phyloP scores from a whole-genome alignment of 164 flowering plant species.

The Malania oleifera region DNA sequence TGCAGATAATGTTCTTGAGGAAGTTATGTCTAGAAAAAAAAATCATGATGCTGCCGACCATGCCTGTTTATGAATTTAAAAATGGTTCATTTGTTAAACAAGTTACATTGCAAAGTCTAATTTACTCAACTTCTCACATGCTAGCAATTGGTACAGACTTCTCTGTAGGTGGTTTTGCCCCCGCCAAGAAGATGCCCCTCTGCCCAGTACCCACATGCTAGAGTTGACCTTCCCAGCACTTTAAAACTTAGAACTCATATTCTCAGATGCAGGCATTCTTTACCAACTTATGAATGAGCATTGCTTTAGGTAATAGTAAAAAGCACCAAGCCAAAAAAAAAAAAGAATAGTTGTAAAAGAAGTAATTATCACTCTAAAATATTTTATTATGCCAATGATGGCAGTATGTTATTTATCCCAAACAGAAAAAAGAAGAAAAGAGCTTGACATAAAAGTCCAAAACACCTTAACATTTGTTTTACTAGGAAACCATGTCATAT shows the following conservation, averaged over 20 bases:
- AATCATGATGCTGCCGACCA: slow-evolving; percentile 11
- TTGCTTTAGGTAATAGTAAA: slow-evolving; percentile 10
- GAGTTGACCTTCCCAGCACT: slow-evolving; percentile 33
- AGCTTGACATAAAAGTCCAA: not conserved
- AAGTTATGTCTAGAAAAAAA: slow-evolving; percentile 3
- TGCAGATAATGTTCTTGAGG: not conserved
- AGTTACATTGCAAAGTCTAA: slow-evolving; percentile 16
- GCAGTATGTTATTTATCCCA: not conserved
- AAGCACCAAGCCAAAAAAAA: not conserved
- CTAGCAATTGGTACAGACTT: not conserved
- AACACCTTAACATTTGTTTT: not conserved
- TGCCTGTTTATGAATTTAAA: not conserved
- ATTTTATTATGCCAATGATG: not conserved
- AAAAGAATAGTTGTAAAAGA: too few species aligned
- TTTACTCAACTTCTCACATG: slow-evolving; percentile 45
- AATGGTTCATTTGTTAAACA: slow-evolving; percentile 12
- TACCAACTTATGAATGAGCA: not conserved
- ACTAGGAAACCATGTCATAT: not conserved
- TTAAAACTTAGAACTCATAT: not conserved
- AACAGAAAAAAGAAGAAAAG: not conserved
- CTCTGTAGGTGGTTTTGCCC: not conserved
- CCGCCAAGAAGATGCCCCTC: too few species aligned
- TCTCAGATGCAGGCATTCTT: too few species aligned
- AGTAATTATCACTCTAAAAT: too few species aligned
- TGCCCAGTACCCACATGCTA: slow-evolving; percentile 1